Evolutionary conservation across 2,329 filamentous ascomycete species (phyloP), one percentile per base, ranked within the genome.

Genomic region (Ophiostoma quercus): DNA sequence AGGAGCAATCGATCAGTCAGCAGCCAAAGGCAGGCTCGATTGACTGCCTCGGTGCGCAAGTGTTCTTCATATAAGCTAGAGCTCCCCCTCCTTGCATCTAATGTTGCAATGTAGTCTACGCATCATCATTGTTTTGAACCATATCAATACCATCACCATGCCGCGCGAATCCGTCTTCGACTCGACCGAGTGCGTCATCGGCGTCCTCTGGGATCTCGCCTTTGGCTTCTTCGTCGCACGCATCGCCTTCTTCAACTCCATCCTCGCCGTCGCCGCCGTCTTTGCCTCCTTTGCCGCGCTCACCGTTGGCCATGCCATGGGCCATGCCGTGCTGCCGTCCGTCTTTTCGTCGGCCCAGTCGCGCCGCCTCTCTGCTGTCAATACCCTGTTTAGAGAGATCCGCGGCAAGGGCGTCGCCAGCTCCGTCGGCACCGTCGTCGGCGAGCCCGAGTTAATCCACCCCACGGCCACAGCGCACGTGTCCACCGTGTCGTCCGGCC

Each of bases 151-250:
- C 16, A 66, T 54, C 29, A 67, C 14, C 14, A 71, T 41, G 47
- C 67, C 72, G 47, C 22, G 57, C 3, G 66, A 65, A 32, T 68
- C 60, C 8, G 14, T 77, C 57, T 77, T 79, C 69, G 74, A 78
- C 62, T 77, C 77, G 6, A 76, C 75, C 25, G 75, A 78, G 69
- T 76, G 77, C 6, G 76, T 79, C 43, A 76, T 80, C 68, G 77
- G 79, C 54, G 67, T 80, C 67, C 75, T 80, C 69, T 80, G 78
- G 78, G 77, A 80, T 73, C 72, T 80, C 22, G 76, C 77, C 57
- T 74, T 80, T 14, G 75, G 76, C 47, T 75, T 79, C 69, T 79
- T 79, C 74, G 70, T 72, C 66, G 41, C 68, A 19, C 72, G 72
- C 41, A 41, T 73, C n/a, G 71, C 72, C 39, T 66, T 73, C 16